Evolutionary conservation across 2,329 filamentous ascomycete species (phyloP), one percentile per base, ranked within the genome.

Genomic region (Diplodia seriata): DNA sequence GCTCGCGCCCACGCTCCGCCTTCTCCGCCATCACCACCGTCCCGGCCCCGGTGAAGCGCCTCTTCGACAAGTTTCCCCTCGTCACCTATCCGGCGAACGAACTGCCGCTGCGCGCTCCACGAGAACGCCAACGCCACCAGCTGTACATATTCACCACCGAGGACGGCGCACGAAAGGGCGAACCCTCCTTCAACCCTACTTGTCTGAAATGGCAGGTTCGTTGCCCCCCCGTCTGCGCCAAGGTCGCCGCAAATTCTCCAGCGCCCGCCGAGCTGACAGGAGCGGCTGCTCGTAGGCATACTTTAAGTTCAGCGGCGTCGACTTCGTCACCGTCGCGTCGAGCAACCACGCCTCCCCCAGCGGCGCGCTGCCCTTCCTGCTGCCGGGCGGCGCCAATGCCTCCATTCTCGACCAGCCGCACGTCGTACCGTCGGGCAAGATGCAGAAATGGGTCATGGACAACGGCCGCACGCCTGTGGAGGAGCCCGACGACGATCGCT

Each of bases 121-220:
- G 74, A 63, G 76, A 81, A 65, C 79, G 77, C 71, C 76, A 80
- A 70, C 80, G 81, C 73, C 85, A 87, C 70, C 85, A 87, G 11
- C 83, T 99, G 9, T 93, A 93, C 78, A 84, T 97, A 68, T 98
- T 97, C 79, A 86, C 87, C 69, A 87, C 85, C 15, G 82, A 87
- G 1, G 81, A 85, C n/a, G 90, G 88, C 73, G 90, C 89, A 40
- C 77, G 79, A 67, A 76, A 76, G 49, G 89, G 88, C 4, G 81
- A 83, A 36, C 91, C 93, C 31, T 96, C 92, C 71, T 97, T 91
- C 81, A 98, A 98, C 77, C 95, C 95, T 12, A 88, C 89, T 68
- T 99, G 95, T 82, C 84, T 98, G 75, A 97, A 94, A 83, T 98
- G 93, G 93, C 95, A 98, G 91, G 93, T 94, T 20, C 12, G 51